Conservation (phyloP, 345 rosid species). For the Salix viminalis region DNA sequence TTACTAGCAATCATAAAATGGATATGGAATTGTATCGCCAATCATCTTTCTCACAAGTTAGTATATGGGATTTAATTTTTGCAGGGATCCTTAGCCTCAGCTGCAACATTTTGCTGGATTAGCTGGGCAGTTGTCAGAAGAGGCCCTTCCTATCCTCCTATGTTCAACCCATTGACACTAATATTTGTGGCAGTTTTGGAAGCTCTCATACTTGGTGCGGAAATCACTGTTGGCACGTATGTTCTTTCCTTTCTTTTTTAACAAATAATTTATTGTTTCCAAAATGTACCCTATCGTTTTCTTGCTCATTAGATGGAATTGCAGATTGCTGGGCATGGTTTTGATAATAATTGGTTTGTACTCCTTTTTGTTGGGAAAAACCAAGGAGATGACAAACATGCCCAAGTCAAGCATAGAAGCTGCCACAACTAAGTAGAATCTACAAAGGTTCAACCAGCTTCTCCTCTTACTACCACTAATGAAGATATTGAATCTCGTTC, state of each 20-base stretch:
- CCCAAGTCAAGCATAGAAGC: too few relatives aligned
- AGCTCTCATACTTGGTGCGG: constrained; percentile 32
- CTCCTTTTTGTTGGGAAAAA: constrained; percentile 37
- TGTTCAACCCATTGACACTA: constrained; percentile 31
- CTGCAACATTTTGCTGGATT: constrained; percentile 38
- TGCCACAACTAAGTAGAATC: neutral
- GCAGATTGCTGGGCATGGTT: constrained; percentile 35
- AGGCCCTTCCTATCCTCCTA: constrained; percentile 51
- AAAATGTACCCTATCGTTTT: neutral
- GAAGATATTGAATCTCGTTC: neutral
- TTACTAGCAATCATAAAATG: too few relatives aligned
- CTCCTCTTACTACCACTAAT: neutral
- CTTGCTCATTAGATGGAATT: neutral
- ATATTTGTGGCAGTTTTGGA: neutral
- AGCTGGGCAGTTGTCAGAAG: constrained; percentile 29
- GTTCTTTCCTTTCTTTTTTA: neutral
- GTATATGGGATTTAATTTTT: neutral
- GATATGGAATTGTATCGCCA: too few relatives aligned
- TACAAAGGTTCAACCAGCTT: neutral
- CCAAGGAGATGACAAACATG: constrained; percentile 20
- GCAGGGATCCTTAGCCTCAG: constrained; percentile 44
- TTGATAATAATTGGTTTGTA: constrained; percentile 42
- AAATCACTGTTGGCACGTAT: constrained; percentile 36
- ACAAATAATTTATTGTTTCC: neutral
- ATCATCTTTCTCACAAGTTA: too few relatives aligned